Evolutionary conservation across 306 rosid species (phyloP), one percentile per base, ranked within the genome.

Genomic region (Fragaria ananassa): DNA sequence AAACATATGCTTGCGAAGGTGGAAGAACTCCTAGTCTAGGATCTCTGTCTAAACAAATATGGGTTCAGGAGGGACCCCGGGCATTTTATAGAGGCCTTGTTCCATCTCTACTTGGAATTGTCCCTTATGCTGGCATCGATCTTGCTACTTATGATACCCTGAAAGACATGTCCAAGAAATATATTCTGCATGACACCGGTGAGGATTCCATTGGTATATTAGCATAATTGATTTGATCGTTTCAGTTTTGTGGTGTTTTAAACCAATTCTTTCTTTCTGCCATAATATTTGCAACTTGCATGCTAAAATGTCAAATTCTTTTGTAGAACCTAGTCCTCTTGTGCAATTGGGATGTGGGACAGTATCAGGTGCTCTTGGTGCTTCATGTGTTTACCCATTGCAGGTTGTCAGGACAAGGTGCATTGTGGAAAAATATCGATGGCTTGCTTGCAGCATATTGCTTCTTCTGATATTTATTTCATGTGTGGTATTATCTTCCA

Each of bases 51-150:
- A 89, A 84, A 84, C 93, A 91, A 70, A 91, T 93, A 78, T 93
- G 81, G 90, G 89, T 88, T 62, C 90, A 86, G 4, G 98, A 91
- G 80, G 98, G 98, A 81, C 93, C 95, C 71, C 85, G 87, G 37
- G 96, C 93, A 79, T 91, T 91, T 83, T 91, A 93, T 77, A 89
- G 91, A 80, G 96, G 93, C 46, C 69, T 93, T 78, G 66, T 91
- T 79, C 98, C 98, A 74, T 93, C 95, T 68, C 82, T 93, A 76
- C 87, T 93, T 69, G 98, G 98, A 61, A 93, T 93, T 76, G 73
- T 93, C 82, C 98, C 95, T 17, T 93, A 91, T 84, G 96, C 98
- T 76, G 98, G 98, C 57, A 93, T 93, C 64, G 98, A 93, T 83
- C 93, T 93, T 74, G 87, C 96, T 80, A 93, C 91, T 2, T 93